Percentiles rank a stretch among this genome's conserved stretches.
Conservation (phyloP, 2,329 filamentous ascomycete species). For the Diaporthe sp. region DNA sequence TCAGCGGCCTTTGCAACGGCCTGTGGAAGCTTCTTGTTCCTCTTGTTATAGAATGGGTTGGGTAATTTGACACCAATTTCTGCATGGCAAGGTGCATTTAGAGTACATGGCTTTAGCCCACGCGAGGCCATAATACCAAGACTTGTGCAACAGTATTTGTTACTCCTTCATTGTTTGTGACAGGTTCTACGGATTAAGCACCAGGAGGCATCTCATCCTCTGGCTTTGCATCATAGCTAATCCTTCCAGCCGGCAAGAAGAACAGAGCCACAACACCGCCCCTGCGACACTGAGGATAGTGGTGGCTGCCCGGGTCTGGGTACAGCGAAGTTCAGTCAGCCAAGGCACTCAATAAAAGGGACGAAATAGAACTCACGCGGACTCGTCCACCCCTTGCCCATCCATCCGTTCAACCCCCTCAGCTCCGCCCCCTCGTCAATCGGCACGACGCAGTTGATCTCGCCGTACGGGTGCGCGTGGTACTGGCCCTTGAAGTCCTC, state of each 20-base stretch:
- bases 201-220: conserved; percentile 55
- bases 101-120: not conserved
- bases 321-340: not conserved
- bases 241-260: conserved; percentile 67
- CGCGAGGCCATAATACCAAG: not conserved
- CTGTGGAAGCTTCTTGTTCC: conserved; percentile 1
- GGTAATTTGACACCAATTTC: not conserved
- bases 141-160: not conserved
- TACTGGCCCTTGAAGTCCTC: conserved; percentile 66
- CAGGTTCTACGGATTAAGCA: conserved; percentile 26
- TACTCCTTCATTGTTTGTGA: too few relatives aligned
- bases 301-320: conserved; percentile 63
- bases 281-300: conserved; percentile 65
- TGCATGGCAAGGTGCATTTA: not conserved
- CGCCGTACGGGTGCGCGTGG: conserved; percentile 65
- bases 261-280: conserved; percentile 66
- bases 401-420: conserved; percentile 68
- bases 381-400: conserved; percentile 67
- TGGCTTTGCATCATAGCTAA: conserved; percentile 61
- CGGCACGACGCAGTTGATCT: conserved; percentile 68
- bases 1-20: not conserved
- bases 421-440: conserved; percentile 63
- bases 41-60: not conserved
- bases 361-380: conserved; percentile 49
- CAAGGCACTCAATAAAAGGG: not conserved